phyloP scores from a whole-genome alignment of 1,139 yeast species.

The Zygoascus hellenicus region DNA sequence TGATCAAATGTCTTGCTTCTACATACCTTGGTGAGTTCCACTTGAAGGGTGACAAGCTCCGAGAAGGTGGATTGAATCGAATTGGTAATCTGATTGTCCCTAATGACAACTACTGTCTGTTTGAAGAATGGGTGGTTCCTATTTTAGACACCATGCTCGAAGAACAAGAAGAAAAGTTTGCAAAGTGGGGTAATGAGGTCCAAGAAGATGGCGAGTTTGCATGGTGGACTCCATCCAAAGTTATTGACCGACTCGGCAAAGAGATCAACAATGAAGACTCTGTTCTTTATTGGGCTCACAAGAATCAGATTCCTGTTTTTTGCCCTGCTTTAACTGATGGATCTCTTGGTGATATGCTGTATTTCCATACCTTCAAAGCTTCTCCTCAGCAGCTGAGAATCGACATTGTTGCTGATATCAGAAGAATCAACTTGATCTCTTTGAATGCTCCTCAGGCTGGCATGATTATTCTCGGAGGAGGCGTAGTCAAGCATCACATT shows the following conservation, averaged over 20 bases:
- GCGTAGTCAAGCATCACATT: constrained; percentile 91
- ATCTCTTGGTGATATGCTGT: constrained; percentile 96
- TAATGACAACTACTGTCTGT: constrained; percentile 92
- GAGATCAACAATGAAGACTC: constrained; percentile 91
- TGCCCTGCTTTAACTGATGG: constrained; percentile 99
- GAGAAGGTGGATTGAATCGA: constrained; percentile 96
- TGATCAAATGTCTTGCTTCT: constrained; percentile 92
- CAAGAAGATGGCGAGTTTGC: constrained; percentile 55
- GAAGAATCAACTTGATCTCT: constrained; percentile 84
- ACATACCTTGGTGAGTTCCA: constrained; percentile 90
- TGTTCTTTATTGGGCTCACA: constrained; percentile 97
- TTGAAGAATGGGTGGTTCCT: constrained; percentile 98
- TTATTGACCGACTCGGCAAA: constrained; percentile 88
- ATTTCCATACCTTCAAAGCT: constrained; percentile 94
- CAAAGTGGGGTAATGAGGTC: constrained; percentile 38
- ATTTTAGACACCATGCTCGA: constrained; percentile 77
- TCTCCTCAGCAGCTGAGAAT: constrained; percentile 83
- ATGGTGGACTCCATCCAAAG: constrained; percentile 88
- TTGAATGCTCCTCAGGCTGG: constrained; percentile 97
- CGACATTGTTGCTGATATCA: constrained; percentile 90
- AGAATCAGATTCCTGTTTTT: constrained; percentile 89
- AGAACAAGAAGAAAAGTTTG: constrained; percentile 73
- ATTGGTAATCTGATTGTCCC: constrained; percentile 96
- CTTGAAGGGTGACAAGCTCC: constrained; percentile 68
- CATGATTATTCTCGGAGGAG: constrained; percentile 95